Evolutionary conservation across 768 basidiomycete species (phyloP).

Genomic region (Phlebiopsis gigantea): DNA sequence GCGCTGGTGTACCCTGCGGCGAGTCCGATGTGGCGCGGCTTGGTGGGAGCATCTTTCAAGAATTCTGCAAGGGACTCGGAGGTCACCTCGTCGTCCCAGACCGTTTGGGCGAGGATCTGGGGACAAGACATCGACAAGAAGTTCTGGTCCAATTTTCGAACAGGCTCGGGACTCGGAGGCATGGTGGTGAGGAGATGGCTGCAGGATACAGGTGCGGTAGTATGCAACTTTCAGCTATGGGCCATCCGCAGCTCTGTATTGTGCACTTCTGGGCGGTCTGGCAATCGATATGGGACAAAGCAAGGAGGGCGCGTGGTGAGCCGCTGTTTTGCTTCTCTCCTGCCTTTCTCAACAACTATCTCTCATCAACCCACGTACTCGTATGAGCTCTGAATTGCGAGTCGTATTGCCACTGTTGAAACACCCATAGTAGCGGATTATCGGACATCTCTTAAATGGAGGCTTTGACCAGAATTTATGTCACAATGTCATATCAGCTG

Average conservation of each 20-base stretch:
- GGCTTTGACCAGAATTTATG: background rate
- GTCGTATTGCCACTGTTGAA: too few species aligned
- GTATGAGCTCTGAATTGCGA: background rate
- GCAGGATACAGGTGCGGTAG: background rate
- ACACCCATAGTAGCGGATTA: background rate
- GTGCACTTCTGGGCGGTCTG: background rate
- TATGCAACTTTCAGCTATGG: background rate
- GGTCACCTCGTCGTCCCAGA: conserved; percentile 20
- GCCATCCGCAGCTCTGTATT: background rate
- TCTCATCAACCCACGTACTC: too few species aligned
- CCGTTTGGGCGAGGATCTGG: conserved; percentile 15
- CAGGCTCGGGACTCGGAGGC: background rate
- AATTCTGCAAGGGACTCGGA: conserved; percentile 14
- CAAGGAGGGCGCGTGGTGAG: background rate
- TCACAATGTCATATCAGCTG: background rate
- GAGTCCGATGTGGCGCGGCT: conserved; percentile 36
- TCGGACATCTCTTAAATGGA: background rate
- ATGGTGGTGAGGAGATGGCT: background rate
- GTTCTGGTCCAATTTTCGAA: conserved; percentile 17
- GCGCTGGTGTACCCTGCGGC: conserved; percentile 42
- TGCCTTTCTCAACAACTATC: background rate
- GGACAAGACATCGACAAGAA: conserved; percentile 23
- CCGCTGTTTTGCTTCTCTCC: background rate
- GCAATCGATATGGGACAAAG: background rate
- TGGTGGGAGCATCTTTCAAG: conserved; percentile 1